Evolutionary conservation across 2,329 filamentous ascomycete species (phyloP).

Genomic region (Microcyclospora tardicrescens): DNA sequence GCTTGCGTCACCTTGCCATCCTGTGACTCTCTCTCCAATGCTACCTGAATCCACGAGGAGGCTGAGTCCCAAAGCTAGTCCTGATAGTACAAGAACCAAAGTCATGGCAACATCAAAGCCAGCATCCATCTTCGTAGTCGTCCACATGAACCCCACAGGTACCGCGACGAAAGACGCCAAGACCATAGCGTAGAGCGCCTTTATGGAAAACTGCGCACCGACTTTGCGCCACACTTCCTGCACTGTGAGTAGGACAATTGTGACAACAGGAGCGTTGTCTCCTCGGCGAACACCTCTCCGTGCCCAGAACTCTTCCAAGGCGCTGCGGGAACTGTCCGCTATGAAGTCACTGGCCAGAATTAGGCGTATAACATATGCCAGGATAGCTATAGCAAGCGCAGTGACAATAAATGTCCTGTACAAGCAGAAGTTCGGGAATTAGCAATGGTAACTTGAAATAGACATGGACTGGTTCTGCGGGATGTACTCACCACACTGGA

Average conservation of each 20-base stretch:
- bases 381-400: conserved; percentile 3
- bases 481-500: conserved; percentile 1
- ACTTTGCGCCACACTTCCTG: no score
- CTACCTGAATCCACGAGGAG: background rate
- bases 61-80: conserved; percentile 1
- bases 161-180: conserved; percentile 3
- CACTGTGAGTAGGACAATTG: no score
- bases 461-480: background rate
- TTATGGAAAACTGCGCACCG: background rate
- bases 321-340: background rate
- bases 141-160: conserved; percentile 5
- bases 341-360: conserved; percentile 1
- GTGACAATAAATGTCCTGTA: conserved; percentile 6
- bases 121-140: conserved; percentile 1
- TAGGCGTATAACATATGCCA: background rate
- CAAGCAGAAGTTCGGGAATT: conserved; percentile 4
- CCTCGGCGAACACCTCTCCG: conserved; percentile 1
- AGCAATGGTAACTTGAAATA: conserved; percentile 1
- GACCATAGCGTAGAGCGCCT: background rate
- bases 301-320: conserved; percentile 1
- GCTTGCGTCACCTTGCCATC: background rate
- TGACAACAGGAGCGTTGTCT: conserved; percentile 1
- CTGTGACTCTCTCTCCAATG: background rate
- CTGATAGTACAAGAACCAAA: conserved; percentile 2
- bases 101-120: conserved; percentile 3